These are phyloP conservation scores for Diospyros kaki DNA, from an alignment of 148 eudicot species.

Conservation along the genomic window DNA sequence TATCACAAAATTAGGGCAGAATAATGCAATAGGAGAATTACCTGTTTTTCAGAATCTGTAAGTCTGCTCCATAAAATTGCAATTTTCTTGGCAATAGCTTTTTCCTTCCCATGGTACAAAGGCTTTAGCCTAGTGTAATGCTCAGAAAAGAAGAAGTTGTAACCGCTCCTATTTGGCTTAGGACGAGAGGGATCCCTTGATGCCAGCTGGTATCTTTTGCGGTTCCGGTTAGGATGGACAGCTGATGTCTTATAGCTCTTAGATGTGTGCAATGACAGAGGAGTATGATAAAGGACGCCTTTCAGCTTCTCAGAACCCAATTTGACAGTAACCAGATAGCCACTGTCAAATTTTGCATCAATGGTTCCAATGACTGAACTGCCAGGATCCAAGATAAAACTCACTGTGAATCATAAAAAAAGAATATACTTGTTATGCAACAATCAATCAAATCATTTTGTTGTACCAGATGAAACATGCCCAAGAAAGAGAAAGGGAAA, in stretches of 20 bases:
- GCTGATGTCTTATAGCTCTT: conserved; percentile 28
- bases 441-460: background rate
- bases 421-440: background rate
- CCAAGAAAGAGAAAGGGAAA: conserved; percentile 10
- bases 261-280: conserved; percentile 22
- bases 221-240: conserved; percentile 26
- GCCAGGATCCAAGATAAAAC: conserved; percentile 42
- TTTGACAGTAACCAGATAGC: conserved; percentile 61
- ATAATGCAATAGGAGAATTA: conserved; percentile 13
- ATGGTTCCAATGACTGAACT: conserved; percentile 57
- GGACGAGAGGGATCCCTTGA: conserved; percentile 52
- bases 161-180: conserved; percentile 47
- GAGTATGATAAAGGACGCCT: conserved; percentile 74
- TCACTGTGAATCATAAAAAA: conserved; percentile 40
- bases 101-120: conserved; percentile 49
- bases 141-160: conserved; percentile 48
- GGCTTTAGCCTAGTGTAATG: conserved; percentile 46
- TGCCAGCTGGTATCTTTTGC: conserved; percentile 40
- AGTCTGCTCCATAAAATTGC: conserved; percentile 47
- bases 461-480: conserved; percentile 1
- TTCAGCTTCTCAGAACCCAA: conserved; percentile 61
- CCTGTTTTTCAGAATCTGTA: conserved; percentile 69
- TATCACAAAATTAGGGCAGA: background rate
- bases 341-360: conserved; percentile 68
- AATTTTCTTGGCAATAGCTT: conserved; percentile 43